Evolutionary conservation across 352 stramenopile genomes (phyloP).

Genomic region (Aphanomyces stellatus): DNA sequence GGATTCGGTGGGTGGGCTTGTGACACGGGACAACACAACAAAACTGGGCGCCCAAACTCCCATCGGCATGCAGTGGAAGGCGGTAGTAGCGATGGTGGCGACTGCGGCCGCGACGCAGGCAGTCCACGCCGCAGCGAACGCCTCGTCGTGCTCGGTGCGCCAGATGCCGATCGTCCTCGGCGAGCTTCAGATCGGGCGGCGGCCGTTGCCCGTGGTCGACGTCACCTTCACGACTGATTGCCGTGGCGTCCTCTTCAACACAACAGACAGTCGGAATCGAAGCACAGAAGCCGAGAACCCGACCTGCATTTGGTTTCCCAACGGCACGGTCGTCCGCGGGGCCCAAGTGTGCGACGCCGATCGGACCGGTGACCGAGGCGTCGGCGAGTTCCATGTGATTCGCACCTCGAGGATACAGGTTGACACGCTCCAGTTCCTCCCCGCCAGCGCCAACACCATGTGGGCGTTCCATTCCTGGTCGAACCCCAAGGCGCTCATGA

Average conservation of each 20-base stretch:
- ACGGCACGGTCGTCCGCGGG: not conserved
- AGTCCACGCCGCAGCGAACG: too few relatives aligned
- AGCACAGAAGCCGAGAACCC: too few relatives aligned
- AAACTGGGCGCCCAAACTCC: too few relatives aligned
- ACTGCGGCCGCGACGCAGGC: too few relatives aligned
- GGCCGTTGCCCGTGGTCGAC: not conserved
- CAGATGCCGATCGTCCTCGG: not conserved
- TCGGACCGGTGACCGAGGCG: not conserved
- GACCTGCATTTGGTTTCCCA: conserved; percentile 11
- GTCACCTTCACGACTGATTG: conserved; percentile 1
- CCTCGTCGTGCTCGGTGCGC: too few relatives aligned
- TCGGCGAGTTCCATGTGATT: not conserved
- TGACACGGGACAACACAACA: too few relatives aligned
- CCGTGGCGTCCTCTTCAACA: not conserved
- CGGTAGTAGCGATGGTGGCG: too few relatives aligned
- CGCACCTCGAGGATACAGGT: not conserved
- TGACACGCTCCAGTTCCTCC: not conserved
- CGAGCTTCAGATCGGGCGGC: not conserved
- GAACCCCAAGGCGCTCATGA: not conserved
- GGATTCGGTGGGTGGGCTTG: too few relatives aligned
- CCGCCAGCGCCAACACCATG: not conserved
- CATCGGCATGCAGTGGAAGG: too few relatives aligned
- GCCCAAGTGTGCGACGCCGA: not conserved
- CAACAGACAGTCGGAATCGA: too few relatives aligned
- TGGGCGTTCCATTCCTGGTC: too few relatives aligned